phyloP scores from a whole-genome alignment of 805 yeast genomes.

The Komagataella pseudopastoris region DNA sequence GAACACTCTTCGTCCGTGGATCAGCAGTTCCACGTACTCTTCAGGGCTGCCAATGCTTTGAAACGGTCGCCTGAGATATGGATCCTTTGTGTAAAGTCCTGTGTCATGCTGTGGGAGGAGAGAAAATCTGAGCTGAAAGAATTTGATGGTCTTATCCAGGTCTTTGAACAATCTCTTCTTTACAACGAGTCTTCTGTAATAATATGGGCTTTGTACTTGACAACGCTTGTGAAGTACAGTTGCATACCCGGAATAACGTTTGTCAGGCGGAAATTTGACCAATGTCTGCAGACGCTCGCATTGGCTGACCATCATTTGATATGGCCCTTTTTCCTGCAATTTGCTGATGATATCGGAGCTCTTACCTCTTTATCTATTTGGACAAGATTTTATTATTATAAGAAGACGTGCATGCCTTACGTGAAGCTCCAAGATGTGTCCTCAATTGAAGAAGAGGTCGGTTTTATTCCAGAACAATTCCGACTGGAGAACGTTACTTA shows the following conservation, averaged over 20 bases:
- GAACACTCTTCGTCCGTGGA: conserved; percentile 7
- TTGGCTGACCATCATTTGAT: conserved; percentile 38
- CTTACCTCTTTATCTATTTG: conserved; percentile 19
- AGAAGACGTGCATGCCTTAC: background rate
- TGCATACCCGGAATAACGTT: conserved; percentile 7
- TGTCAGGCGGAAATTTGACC: conserved; percentile 32
- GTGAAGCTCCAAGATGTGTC: background rate
- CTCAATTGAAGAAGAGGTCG: conserved; percentile 10
- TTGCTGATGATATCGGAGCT: conserved; percentile 31
- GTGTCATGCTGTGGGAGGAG: conserved; percentile 13
- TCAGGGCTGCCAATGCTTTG: conserved; percentile 33
- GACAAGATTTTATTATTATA: conserved; percentile 17
- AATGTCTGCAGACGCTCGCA: conserved; percentile 34
- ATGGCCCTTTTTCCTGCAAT: conserved; percentile 40
- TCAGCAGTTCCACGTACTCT: conserved; percentile 30
- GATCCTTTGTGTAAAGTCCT: conserved; percentile 31
- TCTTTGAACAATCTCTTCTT: background rate
- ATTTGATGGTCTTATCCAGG: background rate
- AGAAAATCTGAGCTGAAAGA: background rate
- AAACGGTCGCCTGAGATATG: conserved; percentile 40
- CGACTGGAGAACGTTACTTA: conserved; percentile 5
- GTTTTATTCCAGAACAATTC: conserved; percentile 16
- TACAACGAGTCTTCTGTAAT: background rate
- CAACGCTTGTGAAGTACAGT: background rate
- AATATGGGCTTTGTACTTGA: background rate